phyloP scores from a whole-genome alignment of 495 filamentous ascomycete species.

The Aspergillus saccharolyticus region DNA sequence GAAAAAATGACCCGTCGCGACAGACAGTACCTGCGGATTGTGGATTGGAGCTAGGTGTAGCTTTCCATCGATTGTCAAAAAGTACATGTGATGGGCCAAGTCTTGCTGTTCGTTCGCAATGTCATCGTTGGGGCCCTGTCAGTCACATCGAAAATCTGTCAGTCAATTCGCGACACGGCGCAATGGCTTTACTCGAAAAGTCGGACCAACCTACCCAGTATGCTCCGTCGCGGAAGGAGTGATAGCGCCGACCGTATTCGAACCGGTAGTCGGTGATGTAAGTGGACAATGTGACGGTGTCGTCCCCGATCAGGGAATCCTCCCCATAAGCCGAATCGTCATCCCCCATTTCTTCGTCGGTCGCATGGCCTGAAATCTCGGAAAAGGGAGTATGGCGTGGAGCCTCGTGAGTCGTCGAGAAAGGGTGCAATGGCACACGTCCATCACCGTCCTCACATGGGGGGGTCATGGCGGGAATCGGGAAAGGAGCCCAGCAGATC shows the following conservation, averaged over 20 bases:
- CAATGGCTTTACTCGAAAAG: neutral
- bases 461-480: slow-evolving; percentile 11
- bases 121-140: slow-evolving; percentile 28
- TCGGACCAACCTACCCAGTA: slow-evolving; percentile 33
- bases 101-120: slow-evolving; percentile 24
- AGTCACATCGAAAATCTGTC: neutral
- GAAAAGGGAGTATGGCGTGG: neutral
- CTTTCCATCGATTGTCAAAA: slow-evolving; percentile 38
- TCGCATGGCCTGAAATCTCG: slow-evolving; percentile 2
- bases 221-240: slow-evolving; percentile 56
- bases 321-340: slow-evolving; percentile 21
- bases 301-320: slow-evolving; percentile 20
- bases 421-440: neutral
- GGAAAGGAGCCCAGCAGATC: slow-evolving; percentile 1
- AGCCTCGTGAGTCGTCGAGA: neutral
- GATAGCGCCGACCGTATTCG: slow-evolving; percentile 63
- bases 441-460: slow-evolving; percentile 7
- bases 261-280: slow-evolving; percentile 31
- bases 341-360: slow-evolving; percentile 14
- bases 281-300: slow-evolving; percentile 18
- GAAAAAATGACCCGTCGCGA: neutral
- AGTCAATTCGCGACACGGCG: neutral
- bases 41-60: slow-evolving; percentile 45
- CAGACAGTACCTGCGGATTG: slow-evolving; percentile 27
- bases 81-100: slow-evolving; percentile 31